A percentile compares a stretch with the other conserved stretches of the same genome.
phyloP scores from a whole-genome alignment of 2,329 filamentous ascomycete species.

The Ceratocystis cubensis region DNA sequence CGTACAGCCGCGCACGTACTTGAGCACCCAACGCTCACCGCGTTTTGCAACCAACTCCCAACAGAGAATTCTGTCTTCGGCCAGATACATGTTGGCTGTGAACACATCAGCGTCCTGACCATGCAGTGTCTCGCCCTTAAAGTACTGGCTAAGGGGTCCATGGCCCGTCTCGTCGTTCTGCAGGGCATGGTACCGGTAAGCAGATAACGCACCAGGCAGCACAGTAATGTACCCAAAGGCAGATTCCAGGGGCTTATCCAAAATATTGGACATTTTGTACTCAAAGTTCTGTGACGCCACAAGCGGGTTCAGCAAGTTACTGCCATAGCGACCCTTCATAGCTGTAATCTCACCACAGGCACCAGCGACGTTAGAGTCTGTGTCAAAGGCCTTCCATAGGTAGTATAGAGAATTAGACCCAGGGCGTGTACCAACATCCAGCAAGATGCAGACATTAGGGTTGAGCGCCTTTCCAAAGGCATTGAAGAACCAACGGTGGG shows the following conservation, averaged over 20 bases:
- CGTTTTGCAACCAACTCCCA: constrained; percentile 95
- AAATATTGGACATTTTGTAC: constrained; percentile 99
- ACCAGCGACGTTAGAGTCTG: constrained; percentile 91
- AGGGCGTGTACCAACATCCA: constrained; percentile 91
- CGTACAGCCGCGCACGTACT: constrained; percentile 92
- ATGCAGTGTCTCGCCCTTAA: constrained; percentile 95
- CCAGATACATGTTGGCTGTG: constrained; percentile 91
- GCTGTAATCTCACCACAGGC: constrained; percentile 97
- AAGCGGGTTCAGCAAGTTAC: constrained; percentile 78
- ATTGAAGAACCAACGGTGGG: constrained; percentile 98
- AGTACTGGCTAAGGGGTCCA: constrained; percentile 92
- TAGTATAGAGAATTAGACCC: constrained; percentile 88
- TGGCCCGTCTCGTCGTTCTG: constrained; percentile 96
- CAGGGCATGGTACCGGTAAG: constrained; percentile 87
- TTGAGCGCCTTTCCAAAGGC: constrained; percentile 86
- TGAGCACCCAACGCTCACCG: constrained; percentile 89
- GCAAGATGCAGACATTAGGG: constrained; percentile 90
- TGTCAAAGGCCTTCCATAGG: constrained; percentile 97
- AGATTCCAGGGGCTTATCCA: constrained; percentile 93
- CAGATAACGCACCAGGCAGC: constrained; percentile 83
- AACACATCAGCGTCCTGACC: constrained; percentile 95
- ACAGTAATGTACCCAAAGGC: constrained; percentile 98
- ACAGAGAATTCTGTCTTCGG: constrained; percentile 79
- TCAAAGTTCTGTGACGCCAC: constrained; percentile 98
- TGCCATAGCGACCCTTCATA: constrained; percentile 76